Conservation (phyloP, 352 stramenopile species). For the Pythium rishiriense region DNA sequence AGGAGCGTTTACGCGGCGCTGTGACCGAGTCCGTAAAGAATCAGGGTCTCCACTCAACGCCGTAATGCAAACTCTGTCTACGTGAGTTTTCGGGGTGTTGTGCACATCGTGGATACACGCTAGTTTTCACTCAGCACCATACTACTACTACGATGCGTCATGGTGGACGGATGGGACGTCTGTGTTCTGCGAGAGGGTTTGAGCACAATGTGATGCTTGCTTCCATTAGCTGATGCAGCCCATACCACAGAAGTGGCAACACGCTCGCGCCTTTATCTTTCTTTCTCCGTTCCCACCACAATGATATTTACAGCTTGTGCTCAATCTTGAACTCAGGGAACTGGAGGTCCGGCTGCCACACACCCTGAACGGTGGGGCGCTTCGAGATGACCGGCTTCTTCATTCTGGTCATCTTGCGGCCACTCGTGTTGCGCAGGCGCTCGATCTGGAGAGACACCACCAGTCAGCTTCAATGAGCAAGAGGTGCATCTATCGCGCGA, state of each 20-base stretch:
- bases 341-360: constrained; percentile 86
- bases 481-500: background rate
- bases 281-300: constrained; percentile 1
- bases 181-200: background rate
- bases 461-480: background rate
- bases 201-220: background rate
- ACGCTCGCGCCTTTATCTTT: background rate
- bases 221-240: background rate
- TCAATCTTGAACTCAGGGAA: constrained; percentile 86
- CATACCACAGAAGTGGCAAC: background rate
- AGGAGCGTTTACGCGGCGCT: background rate
- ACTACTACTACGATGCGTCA: background rate
- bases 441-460: constrained; percentile 46
- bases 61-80: constrained; percentile 9
- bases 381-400: constrained; percentile 85
- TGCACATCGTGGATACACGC: background rate
- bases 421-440: constrained; percentile 83
- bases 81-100: background rate
- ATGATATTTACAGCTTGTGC: constrained; percentile 37
- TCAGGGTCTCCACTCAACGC: background rate
- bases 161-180: background rate
- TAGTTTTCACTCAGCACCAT: background rate
- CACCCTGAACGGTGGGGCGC: constrained; percentile 79
- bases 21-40: background rate
- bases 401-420: constrained; percentile 87